Evolutionary conservation across 2,329 filamentous ascomycete genomes (phyloP).

Genomic region (Cordyceps javanica): DNA sequence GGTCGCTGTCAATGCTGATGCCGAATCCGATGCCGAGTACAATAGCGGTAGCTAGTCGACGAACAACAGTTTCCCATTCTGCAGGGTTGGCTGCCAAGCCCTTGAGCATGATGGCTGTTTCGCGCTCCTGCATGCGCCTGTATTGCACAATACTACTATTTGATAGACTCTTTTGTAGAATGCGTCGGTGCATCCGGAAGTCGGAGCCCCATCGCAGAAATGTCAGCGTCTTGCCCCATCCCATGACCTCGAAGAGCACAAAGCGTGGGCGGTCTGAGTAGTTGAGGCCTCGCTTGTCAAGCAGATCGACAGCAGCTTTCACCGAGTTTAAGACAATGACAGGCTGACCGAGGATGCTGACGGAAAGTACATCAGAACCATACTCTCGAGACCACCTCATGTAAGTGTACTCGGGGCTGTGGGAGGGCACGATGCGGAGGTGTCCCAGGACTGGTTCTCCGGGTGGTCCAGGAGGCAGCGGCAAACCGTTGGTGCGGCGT

Average conservation of each 20-base stretch:
- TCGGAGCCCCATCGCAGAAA: slow-evolving; percentile 37
- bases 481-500: slow-evolving; percentile 11
- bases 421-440: slow-evolving; percentile 33
- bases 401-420: slow-evolving; percentile 26
- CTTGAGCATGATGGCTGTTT: slow-evolving; percentile 24
- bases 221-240: slow-evolving; percentile 40
- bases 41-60: slow-evolving; percentile 34
- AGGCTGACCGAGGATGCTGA: slow-evolving; percentile 27
- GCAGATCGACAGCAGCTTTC: slow-evolving; percentile 35
- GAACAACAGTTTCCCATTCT: slow-evolving; percentile 31
- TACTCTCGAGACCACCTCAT: slow-evolving; percentile 36
- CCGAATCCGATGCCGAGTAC: slow-evolving; percentile 39
- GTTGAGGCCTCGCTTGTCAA: slow-evolving; percentile 39
- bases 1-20: slow-evolving; percentile 29
- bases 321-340: slow-evolving; percentile 40
- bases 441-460: slow-evolving; percentile 37
- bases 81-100: slow-evolving; percentile 26
- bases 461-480: slow-evolving; percentile 28
- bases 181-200: slow-evolving; percentile 37
- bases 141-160: slow-evolving; percentile 31
- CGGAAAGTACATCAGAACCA: slow-evolving; percentile 36
- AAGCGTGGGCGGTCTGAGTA: slow-evolving; percentile 41
- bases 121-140: slow-evolving; percentile 28
- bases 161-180: slow-evolving; percentile 38
- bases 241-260: slow-evolving; percentile 36